Conservation (phyloP, 176 grass and related monocot genomes). For the Zea mays region DNA sequence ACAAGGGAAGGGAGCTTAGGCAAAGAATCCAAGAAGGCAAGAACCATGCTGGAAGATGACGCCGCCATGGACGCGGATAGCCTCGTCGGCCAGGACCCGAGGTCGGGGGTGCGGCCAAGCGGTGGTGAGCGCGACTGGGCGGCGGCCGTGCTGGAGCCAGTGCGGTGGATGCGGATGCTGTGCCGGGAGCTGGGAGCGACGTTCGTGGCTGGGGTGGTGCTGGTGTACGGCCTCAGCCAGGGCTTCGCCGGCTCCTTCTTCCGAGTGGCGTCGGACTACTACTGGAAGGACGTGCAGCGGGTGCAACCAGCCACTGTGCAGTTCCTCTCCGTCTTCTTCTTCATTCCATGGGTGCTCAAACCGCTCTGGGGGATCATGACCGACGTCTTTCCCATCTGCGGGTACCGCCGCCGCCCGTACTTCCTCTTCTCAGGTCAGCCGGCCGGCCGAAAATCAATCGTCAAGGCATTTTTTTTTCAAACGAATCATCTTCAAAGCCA, state of each 20-base stretch:
- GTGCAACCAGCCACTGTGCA: slow-evolving; percentile 80
- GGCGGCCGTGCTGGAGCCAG: slow-evolving; percentile 43
- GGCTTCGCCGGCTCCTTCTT: slow-evolving; percentile 75
- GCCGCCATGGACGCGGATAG: slow-evolving; percentile 49
- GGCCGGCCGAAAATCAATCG: neutral
- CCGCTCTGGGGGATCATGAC: slow-evolving; percentile 87
- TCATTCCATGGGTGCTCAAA: slow-evolving; percentile 84
- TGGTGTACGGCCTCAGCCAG: slow-evolving; percentile 87
- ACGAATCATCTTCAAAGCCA: neutral
- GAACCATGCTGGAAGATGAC: slow-evolving; percentile 26
- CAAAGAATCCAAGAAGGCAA: neutral
- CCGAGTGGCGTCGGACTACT: slow-evolving; percentile 80
- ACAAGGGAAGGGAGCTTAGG: neutral
- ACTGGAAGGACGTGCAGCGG: slow-evolving; percentile 95
- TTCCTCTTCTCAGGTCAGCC: slow-evolving; percentile 71
- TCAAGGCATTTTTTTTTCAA: neutral
- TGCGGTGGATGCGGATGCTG: slow-evolving; percentile 79
- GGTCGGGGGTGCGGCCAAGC: neutral
- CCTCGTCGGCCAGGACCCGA: slow-evolving; percentile 41
- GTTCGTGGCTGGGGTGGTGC: slow-evolving; percentile 72
- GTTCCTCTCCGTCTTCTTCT: slow-evolving; percentile 69
- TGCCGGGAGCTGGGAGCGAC: slow-evolving; percentile 78
- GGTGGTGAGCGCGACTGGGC: neutral
- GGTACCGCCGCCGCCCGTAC: slow-evolving; percentile 85
- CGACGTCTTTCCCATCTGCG: slow-evolving; percentile 72